A percentile compares a stretch with the other conserved stretches of the same genome.
Evolutionary conservation across 2,329 filamentous ascomycete genomes (phyloP).

Genomic region (Cladobotryum mycophilum): DNA sequence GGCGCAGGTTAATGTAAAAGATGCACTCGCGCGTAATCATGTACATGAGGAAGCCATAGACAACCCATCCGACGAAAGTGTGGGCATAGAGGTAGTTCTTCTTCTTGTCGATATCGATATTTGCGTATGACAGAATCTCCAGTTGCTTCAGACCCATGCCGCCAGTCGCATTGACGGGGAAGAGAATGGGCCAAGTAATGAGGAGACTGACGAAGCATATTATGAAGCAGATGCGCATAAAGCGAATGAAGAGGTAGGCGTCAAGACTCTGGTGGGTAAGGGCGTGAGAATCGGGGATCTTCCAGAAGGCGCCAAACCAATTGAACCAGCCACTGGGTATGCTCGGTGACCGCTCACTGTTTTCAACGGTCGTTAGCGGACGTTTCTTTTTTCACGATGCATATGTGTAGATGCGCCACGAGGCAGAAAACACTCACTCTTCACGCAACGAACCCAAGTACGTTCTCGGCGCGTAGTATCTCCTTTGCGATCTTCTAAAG

Average conservation of each 20-base stretch:
- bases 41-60: slow-evolving; percentile 82
- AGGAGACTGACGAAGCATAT: slow-evolving; percentile 74
- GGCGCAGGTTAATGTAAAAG: slow-evolving; percentile 88
- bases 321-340: slow-evolving; percentile 52
- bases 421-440: slow-evolving; percentile 32
- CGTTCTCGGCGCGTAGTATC: slow-evolving; percentile 52
- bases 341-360: slow-evolving; percentile 49
- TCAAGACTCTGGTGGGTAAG: slow-evolving; percentile 86
- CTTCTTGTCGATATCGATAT: slow-evolving; percentile 44
- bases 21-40: slow-evolving; percentile 85
- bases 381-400: no score
- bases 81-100: slow-evolving; percentile 72
- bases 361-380: neutral
- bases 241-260: slow-evolving; percentile 81
- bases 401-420: no score
- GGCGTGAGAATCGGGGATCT: slow-evolving; percentile 66
- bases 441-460: slow-evolving; percentile 43
- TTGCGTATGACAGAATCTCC: slow-evolving; percentile 34
- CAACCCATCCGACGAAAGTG: slow-evolving; percentile 71
- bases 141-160: slow-evolving; percentile 60
- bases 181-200: slow-evolving; percentile 81
- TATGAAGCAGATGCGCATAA: slow-evolving; percentile 67
- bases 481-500: slow-evolving; percentile 40
- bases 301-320: slow-evolving; percentile 58
- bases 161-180: slow-evolving; percentile 78